Conservation (phyloP, 1,284 basidiomycete genomes). For the Leucoagaricus sp. region DNA sequence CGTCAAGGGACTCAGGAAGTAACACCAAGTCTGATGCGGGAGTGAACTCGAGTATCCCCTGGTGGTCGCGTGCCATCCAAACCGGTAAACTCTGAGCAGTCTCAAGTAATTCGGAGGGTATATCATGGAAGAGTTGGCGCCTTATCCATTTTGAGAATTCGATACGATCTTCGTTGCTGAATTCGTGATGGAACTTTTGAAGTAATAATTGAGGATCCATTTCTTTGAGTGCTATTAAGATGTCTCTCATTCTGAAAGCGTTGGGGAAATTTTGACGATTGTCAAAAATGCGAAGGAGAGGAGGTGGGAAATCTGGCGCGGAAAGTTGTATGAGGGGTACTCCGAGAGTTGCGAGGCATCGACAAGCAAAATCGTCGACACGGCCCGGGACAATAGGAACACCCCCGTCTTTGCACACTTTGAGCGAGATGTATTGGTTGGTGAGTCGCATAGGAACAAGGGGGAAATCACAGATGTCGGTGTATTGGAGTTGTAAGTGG, state of each 20-base stretch:
- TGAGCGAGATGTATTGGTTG: constrained; percentile 27
- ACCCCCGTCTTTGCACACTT: constrained; percentile 20
- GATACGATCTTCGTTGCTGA: background rate
- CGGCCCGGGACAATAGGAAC: constrained; percentile 1
- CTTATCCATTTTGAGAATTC: constrained; percentile 4
- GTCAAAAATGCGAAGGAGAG: background rate
- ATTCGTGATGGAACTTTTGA: background rate
- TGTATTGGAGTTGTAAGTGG: background rate
- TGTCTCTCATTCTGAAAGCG: constrained; percentile 1
- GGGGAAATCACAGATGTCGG: constrained; percentile 25
- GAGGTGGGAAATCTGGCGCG: background rate
- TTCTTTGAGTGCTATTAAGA: background rate
- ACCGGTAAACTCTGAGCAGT: constrained; percentile 5
- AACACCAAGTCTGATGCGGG: constrained; percentile 1
- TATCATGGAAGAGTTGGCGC: background rate
- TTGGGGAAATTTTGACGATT: background rate
- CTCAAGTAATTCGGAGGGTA: background rate
- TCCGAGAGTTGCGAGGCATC: background rate
- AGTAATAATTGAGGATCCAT: background rate
- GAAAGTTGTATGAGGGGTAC: constrained; percentile 2
- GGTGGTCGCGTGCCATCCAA: background rate
- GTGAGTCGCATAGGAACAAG: constrained; percentile 28
- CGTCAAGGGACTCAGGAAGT: constrained; percentile 3
- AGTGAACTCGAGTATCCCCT: background rate
- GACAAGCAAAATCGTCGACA: background rate